These are phyloP conservation scores for Penicillium crystallinum DNA, from an alignment of 495 filamentous ascomycete genomes.

Conservation along the genomic window DNA sequence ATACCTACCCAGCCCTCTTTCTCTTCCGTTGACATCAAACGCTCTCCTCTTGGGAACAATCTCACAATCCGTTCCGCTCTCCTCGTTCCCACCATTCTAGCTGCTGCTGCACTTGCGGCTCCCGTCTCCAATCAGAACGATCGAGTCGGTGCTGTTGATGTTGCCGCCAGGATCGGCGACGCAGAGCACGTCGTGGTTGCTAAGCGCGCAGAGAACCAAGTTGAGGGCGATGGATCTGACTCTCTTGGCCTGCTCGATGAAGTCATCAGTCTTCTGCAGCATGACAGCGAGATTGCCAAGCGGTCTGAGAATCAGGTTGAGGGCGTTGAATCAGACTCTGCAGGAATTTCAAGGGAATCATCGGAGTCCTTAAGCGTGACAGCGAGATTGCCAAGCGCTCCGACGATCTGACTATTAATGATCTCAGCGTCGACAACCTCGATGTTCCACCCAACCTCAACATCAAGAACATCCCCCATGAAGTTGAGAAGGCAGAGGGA, in stretches of 20 bases:
- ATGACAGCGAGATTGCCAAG: not conserved
- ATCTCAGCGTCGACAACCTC: not conserved
- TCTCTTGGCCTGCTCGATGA: too few species aligned
- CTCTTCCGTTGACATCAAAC: not conserved
- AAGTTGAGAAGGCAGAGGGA: not conserved
- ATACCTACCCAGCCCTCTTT: not conserved
- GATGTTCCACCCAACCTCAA: not conserved
- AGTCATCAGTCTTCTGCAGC: too few species aligned
- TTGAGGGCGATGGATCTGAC: not conserved
- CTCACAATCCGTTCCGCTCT: constrained; percentile 1
- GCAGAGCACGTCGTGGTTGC: not conserved
- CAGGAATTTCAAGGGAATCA: too few species aligned
- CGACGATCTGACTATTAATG: not conserved
- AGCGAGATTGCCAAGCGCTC: not conserved
- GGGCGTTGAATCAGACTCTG: not conserved
- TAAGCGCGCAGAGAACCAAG: too few species aligned
- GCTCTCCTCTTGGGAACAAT: not conserved
- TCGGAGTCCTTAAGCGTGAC: not conserved
- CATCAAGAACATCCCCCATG: not conserved
- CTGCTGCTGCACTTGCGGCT: not conserved
- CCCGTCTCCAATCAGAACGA: not conserved
- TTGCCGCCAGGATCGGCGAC: not conserved
- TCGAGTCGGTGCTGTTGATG: not conserved
- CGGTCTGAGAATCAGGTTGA: too few species aligned
- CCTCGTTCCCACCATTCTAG: not conserved